Percentiles rank a stretch among this genome's conserved stretches.
phyloP scores from a whole-genome alignment of 495 filamentous ascomycete genomes.

The Penicillium silybi region DNA sequence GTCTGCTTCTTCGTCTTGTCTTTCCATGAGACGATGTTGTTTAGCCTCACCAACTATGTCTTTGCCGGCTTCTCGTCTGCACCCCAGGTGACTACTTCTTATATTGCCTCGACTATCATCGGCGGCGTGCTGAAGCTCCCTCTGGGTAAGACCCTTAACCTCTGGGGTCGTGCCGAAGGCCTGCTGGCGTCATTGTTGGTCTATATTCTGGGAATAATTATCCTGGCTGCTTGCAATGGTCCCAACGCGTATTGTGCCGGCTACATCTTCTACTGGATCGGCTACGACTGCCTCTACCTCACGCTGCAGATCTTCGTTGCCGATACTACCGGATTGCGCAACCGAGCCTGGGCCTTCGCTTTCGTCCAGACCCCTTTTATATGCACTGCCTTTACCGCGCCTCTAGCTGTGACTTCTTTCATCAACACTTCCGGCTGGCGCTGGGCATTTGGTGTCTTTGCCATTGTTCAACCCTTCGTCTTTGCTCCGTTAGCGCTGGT shows the following conservation, averaged over 20 bases:
- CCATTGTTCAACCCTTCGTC: constrained; percentile 52
- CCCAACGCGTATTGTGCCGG: constrained; percentile 46
- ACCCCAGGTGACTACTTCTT: constrained; percentile 34
- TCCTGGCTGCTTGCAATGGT: constrained; percentile 44
- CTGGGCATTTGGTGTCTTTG: constrained; percentile 61
- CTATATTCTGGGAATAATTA: constrained; percentile 40
- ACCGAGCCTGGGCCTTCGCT: constrained; percentile 58
- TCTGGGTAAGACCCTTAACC: constrained; percentile 62
- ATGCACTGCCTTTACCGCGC: constrained; percentile 44
- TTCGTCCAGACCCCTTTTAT: constrained; percentile 55
- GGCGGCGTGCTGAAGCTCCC: constrained; percentile 63
- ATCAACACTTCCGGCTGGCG: constrained; percentile 51
- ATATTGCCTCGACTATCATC: constrained; percentile 48
- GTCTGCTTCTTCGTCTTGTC: constrained; percentile 42
- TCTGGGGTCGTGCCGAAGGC: constrained; percentile 57
- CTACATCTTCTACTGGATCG: constrained; percentile 53
- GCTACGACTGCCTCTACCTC: constrained; percentile 55
- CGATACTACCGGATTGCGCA: constrained; percentile 59
- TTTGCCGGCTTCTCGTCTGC: constrained; percentile 32
- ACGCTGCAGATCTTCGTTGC: constrained; percentile 58
- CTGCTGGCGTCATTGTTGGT: constrained; percentile 42
- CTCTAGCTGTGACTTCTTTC: constrained; percentile 33
- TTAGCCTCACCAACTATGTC: constrained; percentile 34
- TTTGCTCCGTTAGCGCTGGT: constrained; percentile 46
- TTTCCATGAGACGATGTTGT: constrained; percentile 33